Evolutionary conservation across 768 basidiomycete genomes (phyloP), one percentile per base, ranked within the genome.

Genomic region (Cubamyces lactineus): DNA sequence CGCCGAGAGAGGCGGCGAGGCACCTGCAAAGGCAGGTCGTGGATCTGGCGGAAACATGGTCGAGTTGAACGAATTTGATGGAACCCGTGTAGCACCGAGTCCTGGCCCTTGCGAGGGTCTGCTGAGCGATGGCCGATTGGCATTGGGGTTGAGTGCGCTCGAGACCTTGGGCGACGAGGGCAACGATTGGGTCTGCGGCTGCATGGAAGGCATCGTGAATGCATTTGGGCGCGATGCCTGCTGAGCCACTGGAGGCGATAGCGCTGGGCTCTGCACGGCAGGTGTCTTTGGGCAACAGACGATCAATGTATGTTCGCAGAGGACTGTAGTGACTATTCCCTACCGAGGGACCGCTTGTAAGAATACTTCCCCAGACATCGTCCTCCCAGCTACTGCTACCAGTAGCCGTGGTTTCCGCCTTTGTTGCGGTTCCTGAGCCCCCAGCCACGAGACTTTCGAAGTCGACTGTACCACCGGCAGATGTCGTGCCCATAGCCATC

Each of bases 341-440:
- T 53, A 78, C 77, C 59, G 74, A 69, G 6, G 79, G 73, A 23
- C 53, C 76, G 51, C 78, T 82, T 13, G 72, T 69, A 55, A 93
- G 82, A 50, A 94, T 91, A 60, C 84, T 89, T 6, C 88, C 90
- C 93, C 93, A 94, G 1, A 90, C 84, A 63, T 93, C 90, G 58
- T 93, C 91, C 64, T 91, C 91, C 91, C 89, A 92, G 43, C 80
- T 77, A 38, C 76, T 74, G 13, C 76, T 71, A 16, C 67, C 68
- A 39, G 82, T 76, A 67, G 64, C 71, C 55, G 70, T 69, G 1
- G 77, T 77, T 57, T 84, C 81, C 2, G 82, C 72, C 70, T 84
- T 85, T 51, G 80, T 77, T 8, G 76, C 73, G 8, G 77, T 69
- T 13, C 76, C 76, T 55, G 78, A 80, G 21, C 77, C 72, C 55